A percentile compares a stretch with the other conserved stretches of the same genome.
These are phyloP conservation scores for Collybiopsis luxurians DNA, from an alignment of 768 basidiomycete species.

Conservation along the genomic window DNA sequence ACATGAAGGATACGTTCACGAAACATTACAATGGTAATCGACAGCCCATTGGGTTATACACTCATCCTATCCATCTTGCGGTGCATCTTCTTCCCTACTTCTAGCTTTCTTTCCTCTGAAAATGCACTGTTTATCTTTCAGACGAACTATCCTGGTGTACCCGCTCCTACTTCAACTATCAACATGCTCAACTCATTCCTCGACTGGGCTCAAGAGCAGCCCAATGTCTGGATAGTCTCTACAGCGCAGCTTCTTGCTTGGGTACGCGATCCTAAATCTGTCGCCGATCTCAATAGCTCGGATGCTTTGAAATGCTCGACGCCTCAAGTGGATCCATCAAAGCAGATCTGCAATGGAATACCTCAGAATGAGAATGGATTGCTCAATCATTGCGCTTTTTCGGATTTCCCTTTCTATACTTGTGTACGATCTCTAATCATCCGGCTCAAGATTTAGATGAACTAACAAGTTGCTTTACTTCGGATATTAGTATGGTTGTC, in stretches of 20 bases:
- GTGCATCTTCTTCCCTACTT: constrained; percentile 27
- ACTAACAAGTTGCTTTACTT: too few species aligned
- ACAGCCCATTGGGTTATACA: constrained; percentile 79
- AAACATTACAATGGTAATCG: constrained; percentile 73
- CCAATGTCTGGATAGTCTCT: constrained; percentile 77
- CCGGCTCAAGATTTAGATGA: too few species aligned
- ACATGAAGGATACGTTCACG: constrained; percentile 73
- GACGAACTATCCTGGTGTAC: constrained; percentile 61
- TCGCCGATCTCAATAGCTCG: constrained; percentile 53
- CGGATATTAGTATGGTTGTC: constrained; percentile 67
- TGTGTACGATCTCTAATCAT: constrained; percentile 37
- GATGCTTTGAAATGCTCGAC: constrained; percentile 60
- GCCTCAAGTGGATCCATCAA: constrained; percentile 51
- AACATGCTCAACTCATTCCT: constrained; percentile 77
- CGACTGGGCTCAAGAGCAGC: constrained; percentile 76
- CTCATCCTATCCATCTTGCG: constrained; percentile 76
- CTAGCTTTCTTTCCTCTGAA: neutral
- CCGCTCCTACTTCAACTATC: constrained; percentile 50
- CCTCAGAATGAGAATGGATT: constrained; percentile 64
- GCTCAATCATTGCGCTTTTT: constrained; percentile 58
- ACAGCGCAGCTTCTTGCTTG: constrained; percentile 70
- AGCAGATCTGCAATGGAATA: constrained; percentile 76
- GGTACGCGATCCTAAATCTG: constrained; percentile 67
- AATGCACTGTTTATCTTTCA: constrained; percentile 15
- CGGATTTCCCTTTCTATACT: constrained; percentile 78